Evolutionary conservation across 139 green algal species (phyloP).

Genomic region (Zygnema circumcarinatum): DNA sequence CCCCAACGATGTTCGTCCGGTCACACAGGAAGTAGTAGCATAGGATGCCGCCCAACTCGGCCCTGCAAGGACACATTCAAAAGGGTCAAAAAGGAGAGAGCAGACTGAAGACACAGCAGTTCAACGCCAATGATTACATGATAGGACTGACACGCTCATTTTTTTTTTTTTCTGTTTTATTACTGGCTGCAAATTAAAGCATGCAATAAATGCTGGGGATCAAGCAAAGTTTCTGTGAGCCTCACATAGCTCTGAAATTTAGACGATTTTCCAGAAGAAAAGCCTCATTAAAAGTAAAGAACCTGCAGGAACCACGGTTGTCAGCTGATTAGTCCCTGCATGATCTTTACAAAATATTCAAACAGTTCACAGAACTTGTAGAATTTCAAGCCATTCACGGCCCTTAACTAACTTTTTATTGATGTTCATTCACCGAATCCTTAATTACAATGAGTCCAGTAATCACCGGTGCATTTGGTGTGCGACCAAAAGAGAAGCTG

Average conservation of each 20-base stretch:
- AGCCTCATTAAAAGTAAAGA: slow-evolving; percentile 24
- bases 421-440: neutral
- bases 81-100: neutral
- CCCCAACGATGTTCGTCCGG: slow-evolving; percentile 72
- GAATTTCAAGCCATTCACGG: neutral
- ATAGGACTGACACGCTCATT: neutral
- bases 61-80: slow-evolving; percentile 13
- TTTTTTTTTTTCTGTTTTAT: neutral
- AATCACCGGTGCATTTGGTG: neutral
- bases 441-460: neutral
- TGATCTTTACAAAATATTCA: neutral
- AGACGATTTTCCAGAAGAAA: slow-evolving; percentile 49
- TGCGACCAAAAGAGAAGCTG: neutral
- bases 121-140: no score
- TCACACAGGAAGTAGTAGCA: slow-evolving; percentile 89
- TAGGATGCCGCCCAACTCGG: slow-evolving; percentile 84
- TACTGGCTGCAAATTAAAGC: slow-evolving; percentile 1
- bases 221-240: neutral
- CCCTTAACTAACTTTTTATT: neutral
- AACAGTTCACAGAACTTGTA: neutral
- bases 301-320: slow-evolving; percentile 4
- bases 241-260: slow-evolving; percentile 49
- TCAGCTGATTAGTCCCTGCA: neutral
- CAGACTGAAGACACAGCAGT: neutral
- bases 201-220: neutral